Evolutionary conservation across 2,329 filamentous ascomycete species (phyloP), one percentile per base, ranked within the genome.

Genomic region (Arthrobotrys iridis): DNA sequence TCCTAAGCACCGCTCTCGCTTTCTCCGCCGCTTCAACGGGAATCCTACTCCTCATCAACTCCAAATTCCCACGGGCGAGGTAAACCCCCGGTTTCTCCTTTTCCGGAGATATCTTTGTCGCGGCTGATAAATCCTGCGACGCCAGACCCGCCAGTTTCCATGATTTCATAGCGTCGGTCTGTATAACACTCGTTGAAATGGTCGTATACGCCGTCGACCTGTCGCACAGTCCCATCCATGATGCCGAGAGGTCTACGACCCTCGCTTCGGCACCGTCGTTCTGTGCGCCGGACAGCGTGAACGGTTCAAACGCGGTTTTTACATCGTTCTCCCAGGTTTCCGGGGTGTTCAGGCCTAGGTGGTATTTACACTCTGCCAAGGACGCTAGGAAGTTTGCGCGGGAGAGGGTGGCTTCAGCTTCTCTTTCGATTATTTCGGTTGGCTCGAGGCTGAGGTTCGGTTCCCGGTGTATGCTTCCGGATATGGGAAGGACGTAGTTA

Each of bases 61-160:
- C 78, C 11, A 78, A 59, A 43, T 79, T 78, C 2, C 78, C 78
- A 7, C 78, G 76, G 13, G 78, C 78, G 41, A 79, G 65, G 64
- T 79, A 77, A 28, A 79, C 58, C 55, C 68, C 74, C 67, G 43
- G 59, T 57, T 68, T 77, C 62, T 55, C 48, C n/a, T 65, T 70
- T 3, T 62, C 35, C n/a, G 77, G 77, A 13, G 76, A 64, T 6
- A 79, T 24, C 22, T 73, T 77, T n/a, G 77, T 76, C 2, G 78
- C 78, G 0, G 45, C 52, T 4, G 63, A 65, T 15, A 79, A 62
- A 22, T 70, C 77, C 52, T 60, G 37, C 1, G 76, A 67, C 15
- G 78, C 71, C 15, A 71, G 46, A 4, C 66, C 59, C 20, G 75
- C 75, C 43, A 79, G 65, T 22, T 70, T 76, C 78, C 78, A 79